phyloP scores from a whole-genome alignment of 2,329 filamentous ascomycete species.

The Parasarocladium wereldwijsianum region DNA sequence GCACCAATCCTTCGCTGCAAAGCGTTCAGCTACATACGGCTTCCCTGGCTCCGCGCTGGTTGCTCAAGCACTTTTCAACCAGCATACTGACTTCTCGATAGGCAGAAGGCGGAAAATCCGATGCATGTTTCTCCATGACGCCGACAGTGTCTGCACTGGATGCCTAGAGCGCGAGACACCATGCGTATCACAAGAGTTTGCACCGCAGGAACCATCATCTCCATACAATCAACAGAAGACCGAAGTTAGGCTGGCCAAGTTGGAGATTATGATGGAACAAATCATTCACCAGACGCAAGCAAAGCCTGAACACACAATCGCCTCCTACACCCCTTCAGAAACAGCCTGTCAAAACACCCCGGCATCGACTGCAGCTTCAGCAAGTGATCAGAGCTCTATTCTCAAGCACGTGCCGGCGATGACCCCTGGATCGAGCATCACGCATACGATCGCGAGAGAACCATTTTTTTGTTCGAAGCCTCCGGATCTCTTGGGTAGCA shows the following conservation, averaged over 20 bases:
- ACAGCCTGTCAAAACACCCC: neutral
- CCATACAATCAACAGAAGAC: constrained; percentile 22
- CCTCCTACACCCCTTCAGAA: neutral
- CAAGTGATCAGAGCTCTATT: neutral
- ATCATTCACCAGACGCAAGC: constrained; percentile 24
- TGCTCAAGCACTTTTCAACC: too few relatives aligned
- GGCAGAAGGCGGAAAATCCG: constrained; percentile 33
- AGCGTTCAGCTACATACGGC: too few relatives aligned
- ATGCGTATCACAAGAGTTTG: constrained; percentile 33
- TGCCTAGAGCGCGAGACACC: constrained; percentile 26
- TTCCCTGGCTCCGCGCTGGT: too few relatives aligned
- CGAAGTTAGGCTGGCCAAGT: constrained; percentile 25
- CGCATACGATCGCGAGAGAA: too few relatives aligned
- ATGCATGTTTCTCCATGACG: constrained; percentile 28
- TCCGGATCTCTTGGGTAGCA: constrained; percentile 9
- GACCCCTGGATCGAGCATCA: neutral
- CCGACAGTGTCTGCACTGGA: constrained; percentile 27
- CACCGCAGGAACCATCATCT: constrained; percentile 15
- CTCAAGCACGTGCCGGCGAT: neutral
- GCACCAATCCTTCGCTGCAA: too few relatives aligned
- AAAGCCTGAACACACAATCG: neutral
- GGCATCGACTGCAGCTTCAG: neutral
- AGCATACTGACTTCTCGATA: constrained; percentile 7
- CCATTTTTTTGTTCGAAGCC: constrained; percentile 11
- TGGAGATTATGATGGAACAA: constrained; percentile 31